phyloP scores from a whole-genome alignment of 2,329 filamentous ascomycete species.

The Fusarium sp. region DNA sequence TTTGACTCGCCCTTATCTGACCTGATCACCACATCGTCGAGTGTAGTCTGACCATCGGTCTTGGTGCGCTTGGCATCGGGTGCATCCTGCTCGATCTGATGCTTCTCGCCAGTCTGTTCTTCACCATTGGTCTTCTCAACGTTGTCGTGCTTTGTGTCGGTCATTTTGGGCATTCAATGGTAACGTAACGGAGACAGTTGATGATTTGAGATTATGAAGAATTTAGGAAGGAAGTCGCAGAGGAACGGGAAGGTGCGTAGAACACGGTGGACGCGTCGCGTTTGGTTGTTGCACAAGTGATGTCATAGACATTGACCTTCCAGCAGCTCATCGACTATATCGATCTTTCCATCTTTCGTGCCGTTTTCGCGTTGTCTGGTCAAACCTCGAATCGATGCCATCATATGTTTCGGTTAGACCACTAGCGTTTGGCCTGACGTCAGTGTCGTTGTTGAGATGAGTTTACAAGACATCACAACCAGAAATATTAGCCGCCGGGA shows the following conservation, averaged over 20 bases:
- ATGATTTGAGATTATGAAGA: not conserved
- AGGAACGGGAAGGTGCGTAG: not conserved
- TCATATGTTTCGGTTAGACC: not conserved
- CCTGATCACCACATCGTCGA: slow-evolving; percentile 35
- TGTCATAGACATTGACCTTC: slow-evolving; percentile 39
- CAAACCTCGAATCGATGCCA: slow-evolving; percentile 10
- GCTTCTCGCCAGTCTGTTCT: slow-evolving; percentile 44
- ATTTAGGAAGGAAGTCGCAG: not conserved
- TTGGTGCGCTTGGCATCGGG: slow-evolving; percentile 46
- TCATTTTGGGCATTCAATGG: slow-evolving; percentile 20
- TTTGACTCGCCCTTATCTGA: not conserved
- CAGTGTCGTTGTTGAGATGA: not conserved
- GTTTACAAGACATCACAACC: not conserved
- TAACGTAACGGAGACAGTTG: not conserved
- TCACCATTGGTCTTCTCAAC: slow-evolving; percentile 18
- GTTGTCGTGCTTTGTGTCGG: slow-evolving; percentile 12
- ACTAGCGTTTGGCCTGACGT: not conserved
- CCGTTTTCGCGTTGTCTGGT: slow-evolving; percentile 18
- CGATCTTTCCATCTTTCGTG: slow-evolving; percentile 5
- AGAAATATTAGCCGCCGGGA: not conserved
- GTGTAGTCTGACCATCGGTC: slow-evolving; percentile 37
- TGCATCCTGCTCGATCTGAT: slow-evolving; percentile 43
- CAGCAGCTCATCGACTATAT: not conserved
- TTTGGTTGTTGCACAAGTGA: slow-evolving; percentile 34
- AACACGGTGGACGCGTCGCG: slow-evolving; percentile 28